Conservation (phyloP, 75 land plant species). For the Selaginella tamariscina region DNA sequence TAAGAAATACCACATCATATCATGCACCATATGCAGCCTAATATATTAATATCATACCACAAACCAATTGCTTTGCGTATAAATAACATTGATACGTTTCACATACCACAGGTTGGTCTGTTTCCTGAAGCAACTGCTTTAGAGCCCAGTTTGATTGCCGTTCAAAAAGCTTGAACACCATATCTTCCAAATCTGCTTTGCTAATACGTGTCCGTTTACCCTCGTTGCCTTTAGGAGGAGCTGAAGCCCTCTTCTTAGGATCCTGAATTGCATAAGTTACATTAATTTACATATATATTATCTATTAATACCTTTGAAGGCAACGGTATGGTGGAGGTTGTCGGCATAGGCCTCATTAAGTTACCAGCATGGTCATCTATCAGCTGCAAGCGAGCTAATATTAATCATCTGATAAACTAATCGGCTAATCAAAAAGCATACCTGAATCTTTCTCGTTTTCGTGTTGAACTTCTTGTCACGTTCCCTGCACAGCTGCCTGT, state of each 20-base stretch:
- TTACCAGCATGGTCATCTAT: slow-evolving; percentile 82
- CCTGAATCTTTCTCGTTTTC: slow-evolving; percentile 74
- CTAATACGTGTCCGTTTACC: slow-evolving; percentile 82
- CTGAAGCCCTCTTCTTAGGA: slow-evolving; percentile 36
- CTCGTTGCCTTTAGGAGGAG: slow-evolving; percentile 49
- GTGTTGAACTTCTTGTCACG: slow-evolving; percentile 64
- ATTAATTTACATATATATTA: not conserved
- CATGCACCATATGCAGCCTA: no score
- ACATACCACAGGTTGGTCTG: slow-evolving; percentile 94
- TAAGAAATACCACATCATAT: no score
- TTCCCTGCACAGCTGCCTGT: slow-evolving; percentile 75
- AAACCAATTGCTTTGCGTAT: no score
- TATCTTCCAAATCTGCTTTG: slow-evolving; percentile 68
- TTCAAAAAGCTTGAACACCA: slow-evolving; percentile 90
- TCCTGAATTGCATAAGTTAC: not conserved
- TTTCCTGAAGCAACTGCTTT: slow-evolving; percentile 87
- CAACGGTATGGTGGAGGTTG: slow-evolving; percentile 15
- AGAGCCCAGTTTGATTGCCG: slow-evolving; percentile 89
- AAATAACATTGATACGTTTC: no score
- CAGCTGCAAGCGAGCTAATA: slow-evolving; percentile 29
- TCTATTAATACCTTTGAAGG: not conserved
- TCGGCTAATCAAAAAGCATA: slow-evolving; percentile 9
- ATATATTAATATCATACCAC: no score
- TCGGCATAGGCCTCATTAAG: slow-evolving; percentile 80
- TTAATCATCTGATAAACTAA: not conserved